Percentiles rank a stretch among this genome's conserved stretches.
phyloP scores from a whole-genome alignment of 2,329 filamentous ascomycete species.

The Xylariaceae sp. region DNA sequence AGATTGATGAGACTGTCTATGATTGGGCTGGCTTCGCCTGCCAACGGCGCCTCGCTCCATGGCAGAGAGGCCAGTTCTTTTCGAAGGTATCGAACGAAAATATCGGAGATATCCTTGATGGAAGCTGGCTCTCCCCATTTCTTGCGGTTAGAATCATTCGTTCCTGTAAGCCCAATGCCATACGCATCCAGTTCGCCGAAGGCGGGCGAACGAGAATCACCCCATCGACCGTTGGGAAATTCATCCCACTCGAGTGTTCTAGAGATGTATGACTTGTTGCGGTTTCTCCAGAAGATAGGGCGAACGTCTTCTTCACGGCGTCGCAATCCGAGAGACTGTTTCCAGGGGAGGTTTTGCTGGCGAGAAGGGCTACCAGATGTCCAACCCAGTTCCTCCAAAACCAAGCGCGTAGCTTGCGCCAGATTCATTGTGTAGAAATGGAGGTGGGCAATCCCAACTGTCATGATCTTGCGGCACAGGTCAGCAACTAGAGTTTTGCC shows the following conservation, averaged over 20 bases:
- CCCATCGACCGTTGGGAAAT: constrained; percentile 98
- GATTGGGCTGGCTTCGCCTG: constrained; percentile 75
- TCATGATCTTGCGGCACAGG: constrained; percentile 82
- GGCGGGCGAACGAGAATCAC: constrained; percentile 90
- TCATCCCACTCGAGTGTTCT: constrained; percentile 99
- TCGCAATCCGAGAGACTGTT: constrained; percentile 85
- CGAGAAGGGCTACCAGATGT: constrained; percentile 71
- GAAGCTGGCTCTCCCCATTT: constrained; percentile 85
- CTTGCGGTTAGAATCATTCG: constrained; percentile 92
- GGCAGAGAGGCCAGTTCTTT: constrained; percentile 78
- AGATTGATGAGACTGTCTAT: constrained; percentile 72
- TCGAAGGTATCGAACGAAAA: constrained; percentile 83
- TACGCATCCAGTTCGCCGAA: constrained; percentile 95
- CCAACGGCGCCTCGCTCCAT: constrained; percentile 90
- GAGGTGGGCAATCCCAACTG: constrained; percentile 77
- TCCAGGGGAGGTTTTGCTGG: constrained; percentile 91
- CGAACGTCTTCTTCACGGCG: constrained; percentile 91
- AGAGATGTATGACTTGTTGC: constrained; percentile 90
- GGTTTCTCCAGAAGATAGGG: constrained; percentile 97
- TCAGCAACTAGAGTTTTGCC: constrained; percentile 83
- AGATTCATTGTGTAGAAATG: constrained; percentile 99
- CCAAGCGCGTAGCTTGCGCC: constrained; percentile 87
- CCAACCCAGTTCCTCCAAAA: constrained; percentile 84
- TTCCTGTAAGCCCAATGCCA: constrained; percentile 87
- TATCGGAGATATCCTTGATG: constrained; percentile 72